Base-by-base conservation (phyloP, 176 grass and related monocot genomes). In the Aegilops longissima region DNA sequence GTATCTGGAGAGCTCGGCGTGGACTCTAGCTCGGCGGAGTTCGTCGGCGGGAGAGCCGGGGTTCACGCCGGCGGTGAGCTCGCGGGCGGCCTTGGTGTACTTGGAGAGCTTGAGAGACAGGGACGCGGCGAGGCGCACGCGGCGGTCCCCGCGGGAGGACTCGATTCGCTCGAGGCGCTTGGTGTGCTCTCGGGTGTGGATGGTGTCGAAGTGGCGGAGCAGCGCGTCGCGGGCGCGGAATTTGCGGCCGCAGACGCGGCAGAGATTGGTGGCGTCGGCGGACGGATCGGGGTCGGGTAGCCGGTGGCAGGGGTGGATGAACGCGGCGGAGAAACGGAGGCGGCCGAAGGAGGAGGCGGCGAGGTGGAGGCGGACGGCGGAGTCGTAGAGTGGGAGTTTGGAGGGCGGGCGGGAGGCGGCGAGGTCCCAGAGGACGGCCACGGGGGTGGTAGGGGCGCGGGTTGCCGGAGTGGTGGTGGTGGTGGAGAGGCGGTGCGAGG, bases 41-140 rank as follows among this genome's bases (percentile, higher is more conserved):
- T 91, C 93, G 45, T 87, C 90, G 21, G 86, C 61, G 9, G 87
- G 90, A 45, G 85, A 84, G 13, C 44, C 73, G 3, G 61, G 72
- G 76, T 47, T 45, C 9, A 49, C 45, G 51, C 45, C 61, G 20
- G 64, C 84, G 65, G 69, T 18, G 66, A 95, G 88, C 73, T 95
- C 90, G 30, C 81, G 89, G 20, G 91, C 81, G 31, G 93, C 88
- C 88, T 91, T 95, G 80, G 81, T 49, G 81, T 92, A 95, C 84
- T 90, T 95, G 83, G 89, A 61, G 83, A 95, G 67, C 83, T 95
- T 95, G 74, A 91, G 77, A 27, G 93, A 82, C 33, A 95, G 88
- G 76, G 71, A 85, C 11, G 76, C 81, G 54, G 84, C 84, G 83
- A 95, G 93, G 77, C 86, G 83, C 76, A 66, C 86, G 65, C 86